Evolutionary conservation across 495 filamentous ascomycete genomes (phyloP).

Genomic region (Penicillium pulvis): DNA sequence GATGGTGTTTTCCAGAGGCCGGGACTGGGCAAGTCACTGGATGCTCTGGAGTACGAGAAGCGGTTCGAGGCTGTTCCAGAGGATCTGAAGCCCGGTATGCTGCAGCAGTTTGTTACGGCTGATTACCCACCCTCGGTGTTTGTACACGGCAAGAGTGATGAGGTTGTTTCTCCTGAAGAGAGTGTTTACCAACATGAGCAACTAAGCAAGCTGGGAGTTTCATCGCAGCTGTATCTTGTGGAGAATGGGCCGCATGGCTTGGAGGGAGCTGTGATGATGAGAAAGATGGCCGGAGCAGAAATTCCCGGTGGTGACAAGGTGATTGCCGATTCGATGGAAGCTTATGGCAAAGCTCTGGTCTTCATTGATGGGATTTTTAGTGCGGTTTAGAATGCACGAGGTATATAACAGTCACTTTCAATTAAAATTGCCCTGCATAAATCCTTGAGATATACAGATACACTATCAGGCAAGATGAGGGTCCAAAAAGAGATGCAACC

Average conservation of each 20-base stretch:
- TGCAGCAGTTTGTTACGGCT: constrained; percentile 33
- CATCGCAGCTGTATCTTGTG: constrained; percentile 19
- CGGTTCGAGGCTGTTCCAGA: constrained; percentile 19
- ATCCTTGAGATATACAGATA: no score
- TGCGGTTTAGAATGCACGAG: background rate
- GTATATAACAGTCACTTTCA: no score
- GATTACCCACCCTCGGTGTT: constrained; percentile 35
- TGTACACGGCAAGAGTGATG: constrained; percentile 35
- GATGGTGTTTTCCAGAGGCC: constrained; percentile 19
- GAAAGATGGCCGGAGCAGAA: background rate
- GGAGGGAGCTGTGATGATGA: constrained; percentile 9
- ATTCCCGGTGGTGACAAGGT: constrained; percentile 3
- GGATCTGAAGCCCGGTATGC: constrained; percentile 23
- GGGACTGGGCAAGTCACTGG: constrained; percentile 17
- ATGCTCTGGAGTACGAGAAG: constrained; percentile 13
- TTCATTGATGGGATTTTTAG: constrained; percentile 19
- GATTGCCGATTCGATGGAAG: constrained; percentile 12
- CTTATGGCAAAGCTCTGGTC: constrained; percentile 14
- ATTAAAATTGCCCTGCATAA: no score
- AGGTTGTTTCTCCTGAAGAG: constrained; percentile 30
- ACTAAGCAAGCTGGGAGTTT: constrained; percentile 15
- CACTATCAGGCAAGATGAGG: background rate
- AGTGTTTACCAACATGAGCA: constrained; percentile 23
- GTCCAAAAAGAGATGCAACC: no score
- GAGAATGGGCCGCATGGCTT: constrained; percentile 19